Evolutionary conservation across 139 green algal species (phyloP).

Genomic region (Ettlia oleoabundans): DNA sequence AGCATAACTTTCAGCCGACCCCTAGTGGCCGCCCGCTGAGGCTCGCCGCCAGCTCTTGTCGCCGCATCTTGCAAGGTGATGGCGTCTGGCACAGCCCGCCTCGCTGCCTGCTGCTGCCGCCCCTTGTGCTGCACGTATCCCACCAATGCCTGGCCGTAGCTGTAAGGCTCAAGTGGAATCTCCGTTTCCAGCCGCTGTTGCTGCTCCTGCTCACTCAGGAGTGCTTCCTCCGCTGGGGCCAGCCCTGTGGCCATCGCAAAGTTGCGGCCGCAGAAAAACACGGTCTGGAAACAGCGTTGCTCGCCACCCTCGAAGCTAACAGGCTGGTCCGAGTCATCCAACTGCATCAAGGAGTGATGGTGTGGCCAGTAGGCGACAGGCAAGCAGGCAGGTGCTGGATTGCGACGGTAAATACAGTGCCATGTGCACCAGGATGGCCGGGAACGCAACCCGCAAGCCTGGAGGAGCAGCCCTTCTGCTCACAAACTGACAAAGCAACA

Average conservation of each 20-base stretch:
- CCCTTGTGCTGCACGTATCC: neutral
- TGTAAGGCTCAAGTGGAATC: slow-evolving; percentile 3
- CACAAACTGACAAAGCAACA: no score
- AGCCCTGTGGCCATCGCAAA: neutral
- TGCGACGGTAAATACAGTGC: no score
- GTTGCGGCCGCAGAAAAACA: slow-evolving; percentile 23
- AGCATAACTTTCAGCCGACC: neutral
- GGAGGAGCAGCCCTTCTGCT: no score
- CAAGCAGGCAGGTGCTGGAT: no score
- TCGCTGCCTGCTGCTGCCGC: neutral
- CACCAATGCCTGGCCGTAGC: slow-evolving; percentile 7
- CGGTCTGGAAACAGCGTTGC: slow-evolving; percentile 19
- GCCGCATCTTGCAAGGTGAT: slow-evolving; percentile 19
- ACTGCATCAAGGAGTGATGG: no score
- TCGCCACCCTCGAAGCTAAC: slow-evolving; percentile 30
- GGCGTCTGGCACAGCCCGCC: neutral
- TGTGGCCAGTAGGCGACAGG: no score
- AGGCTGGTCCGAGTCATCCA: neutral
- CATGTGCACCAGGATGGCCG: no score
- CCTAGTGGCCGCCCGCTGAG: neutral
- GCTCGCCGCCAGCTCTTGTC: neutral
- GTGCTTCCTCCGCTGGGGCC: slow-evolving; percentile 5
- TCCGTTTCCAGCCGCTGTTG: neutral
- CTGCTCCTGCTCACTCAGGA: neutral
- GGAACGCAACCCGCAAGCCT: no score